phyloP scores from a whole-genome alignment of 2,329 filamentous ascomycete genomes.

The Monosporascus sp. region DNA sequence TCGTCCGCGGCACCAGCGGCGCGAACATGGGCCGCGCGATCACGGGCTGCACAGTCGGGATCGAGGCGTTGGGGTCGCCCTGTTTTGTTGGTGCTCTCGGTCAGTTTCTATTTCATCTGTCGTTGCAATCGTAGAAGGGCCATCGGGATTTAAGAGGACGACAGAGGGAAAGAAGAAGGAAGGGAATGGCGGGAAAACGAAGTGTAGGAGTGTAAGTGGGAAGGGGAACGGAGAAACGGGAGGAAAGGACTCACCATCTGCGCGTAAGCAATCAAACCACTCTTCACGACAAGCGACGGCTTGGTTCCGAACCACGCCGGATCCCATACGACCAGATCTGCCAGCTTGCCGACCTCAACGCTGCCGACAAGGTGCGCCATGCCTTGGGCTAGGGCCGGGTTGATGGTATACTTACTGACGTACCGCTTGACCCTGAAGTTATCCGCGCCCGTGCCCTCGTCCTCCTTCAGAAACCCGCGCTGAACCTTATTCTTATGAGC shows the following conservation, averaged over 20 bases:
- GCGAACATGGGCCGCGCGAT: constrained; percentile 85
- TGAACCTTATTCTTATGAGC: constrained; percentile 95
- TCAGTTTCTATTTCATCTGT: background rate
- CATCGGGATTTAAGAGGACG: background rate
- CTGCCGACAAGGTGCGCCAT: constrained; percentile 84
- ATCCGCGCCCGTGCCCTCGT: constrained; percentile 73
- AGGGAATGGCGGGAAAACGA: background rate
- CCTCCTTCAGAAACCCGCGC: constrained; percentile 69
- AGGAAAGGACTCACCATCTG: constrained; percentile 64
- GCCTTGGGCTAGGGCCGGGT: constrained; percentile 85
- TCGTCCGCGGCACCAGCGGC: constrained; percentile 63
- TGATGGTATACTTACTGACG: constrained; percentile 93
- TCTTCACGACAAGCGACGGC: constrained; percentile 76
- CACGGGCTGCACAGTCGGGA: constrained; percentile 82
- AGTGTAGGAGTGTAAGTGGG: too few species aligned
- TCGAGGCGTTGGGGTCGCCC: constrained; percentile 77
- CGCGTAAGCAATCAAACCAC: constrained; percentile 75
- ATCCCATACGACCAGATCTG: constrained; percentile 84
- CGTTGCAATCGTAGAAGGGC: background rate
- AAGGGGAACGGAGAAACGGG: background rate
- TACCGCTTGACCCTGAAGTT: constrained; percentile 93
- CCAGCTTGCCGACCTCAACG: constrained; percentile 82
- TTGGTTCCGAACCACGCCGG: constrained; percentile 84
- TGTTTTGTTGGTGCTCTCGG: constrained; percentile 23
- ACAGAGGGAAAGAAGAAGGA: background rate